Evolutionary conservation across 257 asterid genomes (phyloP).

Genomic region (Solanum peruvianum): DNA sequence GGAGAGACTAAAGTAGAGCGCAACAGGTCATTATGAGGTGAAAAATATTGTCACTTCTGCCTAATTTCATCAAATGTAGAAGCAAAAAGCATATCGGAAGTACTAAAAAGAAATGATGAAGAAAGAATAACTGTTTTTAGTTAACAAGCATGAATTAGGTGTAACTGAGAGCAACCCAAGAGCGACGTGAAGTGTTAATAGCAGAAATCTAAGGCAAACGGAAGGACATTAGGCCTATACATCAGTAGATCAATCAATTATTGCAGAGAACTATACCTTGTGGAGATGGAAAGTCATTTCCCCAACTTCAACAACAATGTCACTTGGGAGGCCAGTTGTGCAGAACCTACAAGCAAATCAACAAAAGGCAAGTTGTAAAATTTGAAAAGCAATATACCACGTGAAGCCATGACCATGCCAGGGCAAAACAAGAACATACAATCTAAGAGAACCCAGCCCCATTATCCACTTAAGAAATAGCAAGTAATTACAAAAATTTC

Average conservation of each 20-base stretch:
- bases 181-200: neutral
- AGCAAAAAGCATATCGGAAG: neutral
- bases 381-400: neutral
- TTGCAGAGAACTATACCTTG: conserved; percentile 41
- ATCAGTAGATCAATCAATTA: neutral
- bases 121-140: neutral
- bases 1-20: neutral
- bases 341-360: conserved; percentile 51
- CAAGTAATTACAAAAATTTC: neutral
- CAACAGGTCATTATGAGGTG: neutral
- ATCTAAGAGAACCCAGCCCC: neutral
- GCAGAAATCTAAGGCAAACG: neutral
- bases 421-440: neutral
- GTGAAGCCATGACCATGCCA: neutral
- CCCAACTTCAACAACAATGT: conserved; percentile 82
- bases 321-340: conserved; percentile 95
- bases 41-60: neutral
- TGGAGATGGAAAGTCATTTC: conserved; percentile 98
- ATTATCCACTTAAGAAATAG: neutral
- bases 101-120: neutral
- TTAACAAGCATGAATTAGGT: neutral
- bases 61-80: neutral
- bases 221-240: neutral
- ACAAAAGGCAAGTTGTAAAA: neutral
- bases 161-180: neutral